Conservation (phyloP, 2,329 filamentous ascomycete species). For the Aschersonia sp. region DNA sequence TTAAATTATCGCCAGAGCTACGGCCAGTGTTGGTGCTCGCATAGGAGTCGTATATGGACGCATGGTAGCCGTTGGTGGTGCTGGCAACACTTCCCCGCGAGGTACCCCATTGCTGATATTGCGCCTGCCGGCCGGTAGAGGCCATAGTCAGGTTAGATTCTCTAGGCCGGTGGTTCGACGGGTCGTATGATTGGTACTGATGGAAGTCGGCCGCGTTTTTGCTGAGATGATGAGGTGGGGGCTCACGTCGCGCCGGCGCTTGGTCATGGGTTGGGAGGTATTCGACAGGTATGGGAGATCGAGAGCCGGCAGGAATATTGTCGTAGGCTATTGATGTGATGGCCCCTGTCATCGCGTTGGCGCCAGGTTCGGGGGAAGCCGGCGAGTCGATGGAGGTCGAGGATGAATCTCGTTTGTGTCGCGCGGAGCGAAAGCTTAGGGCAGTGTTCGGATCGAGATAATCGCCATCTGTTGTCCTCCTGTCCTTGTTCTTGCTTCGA, state of each 20-base stretch:
- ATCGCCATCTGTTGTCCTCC: slow-evolving; percentile 46
- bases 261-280: slow-evolving; percentile 57
- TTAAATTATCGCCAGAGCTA: slow-evolving; percentile 39
- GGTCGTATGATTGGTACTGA: slow-evolving; percentile 69
- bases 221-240: slow-evolving; percentile 71
- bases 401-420: slow-evolving; percentile 62
- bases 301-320: slow-evolving; percentile 46
- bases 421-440: slow-evolving; percentile 54
- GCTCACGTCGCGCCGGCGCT: slow-evolving; percentile 49
- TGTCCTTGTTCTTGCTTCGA: slow-evolving; percentile 66
- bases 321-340: slow-evolving; percentile 87
- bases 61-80: slow-evolving; percentile 33
- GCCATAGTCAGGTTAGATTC: slow-evolving; percentile 44
- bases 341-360: slow-evolving; percentile 66
- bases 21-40: slow-evolving; percentile 42
- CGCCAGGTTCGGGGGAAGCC: slow-evolving; percentile 45
- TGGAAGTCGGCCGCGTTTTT: slow-evolving; percentile 69
- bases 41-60: slow-evolving; percentile 51
- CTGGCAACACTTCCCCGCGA: slow-evolving; percentile 39
- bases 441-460: slow-evolving; percentile 44
- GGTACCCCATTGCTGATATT: slow-evolving; percentile 63
- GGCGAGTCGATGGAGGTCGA: slow-evolving; percentile 57
- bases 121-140: slow-evolving; percentile 55
- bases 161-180: slow-evolving; percentile 22
- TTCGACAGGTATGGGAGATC: slow-evolving; percentile 58